Percentiles rank a stretch among this genome's conserved stretches.
Conservation (phyloP, 176 grass and related monocot genomes). For the Musa schizocarpa region DNA sequence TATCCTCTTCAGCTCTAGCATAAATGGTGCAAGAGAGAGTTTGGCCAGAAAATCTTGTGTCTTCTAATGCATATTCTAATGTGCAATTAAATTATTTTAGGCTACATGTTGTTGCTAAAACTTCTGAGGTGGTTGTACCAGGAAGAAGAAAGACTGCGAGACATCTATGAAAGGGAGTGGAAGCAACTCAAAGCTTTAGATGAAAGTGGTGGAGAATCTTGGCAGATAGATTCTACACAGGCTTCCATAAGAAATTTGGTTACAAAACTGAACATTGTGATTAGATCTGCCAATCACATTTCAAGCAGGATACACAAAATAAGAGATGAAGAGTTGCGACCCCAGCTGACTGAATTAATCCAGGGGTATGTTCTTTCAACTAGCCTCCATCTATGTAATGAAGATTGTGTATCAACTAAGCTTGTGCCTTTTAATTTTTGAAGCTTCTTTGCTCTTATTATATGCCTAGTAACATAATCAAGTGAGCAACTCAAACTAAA, state of each 20-base stretch:
- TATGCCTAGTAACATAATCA: neutral
- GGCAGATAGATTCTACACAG: constrained; percentile 42
- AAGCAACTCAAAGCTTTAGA: constrained; percentile 62
- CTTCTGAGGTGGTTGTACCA: constrained; percentile 17
- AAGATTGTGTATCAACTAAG: neutral
- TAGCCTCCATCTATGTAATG: neutral
- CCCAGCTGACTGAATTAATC: constrained; percentile 51
- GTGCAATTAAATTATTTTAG: neutral
- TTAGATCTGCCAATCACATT: constrained; percentile 65
- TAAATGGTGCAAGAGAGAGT: no score
- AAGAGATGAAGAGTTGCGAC: constrained; percentile 62
- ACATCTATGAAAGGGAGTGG: constrained; percentile 71
- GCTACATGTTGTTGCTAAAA: neutral
- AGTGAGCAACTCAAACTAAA: no score
- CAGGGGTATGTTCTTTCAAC: constrained; percentile 50
- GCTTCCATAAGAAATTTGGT: constrained; percentile 43
- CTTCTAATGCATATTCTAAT: neutral
- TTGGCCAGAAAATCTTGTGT: no score
- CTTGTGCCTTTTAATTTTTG: neutral
- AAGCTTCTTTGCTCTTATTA: neutral
- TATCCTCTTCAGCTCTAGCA: no score
- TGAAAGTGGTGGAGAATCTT: constrained; percentile 52
- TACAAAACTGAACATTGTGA: constrained; percentile 55
- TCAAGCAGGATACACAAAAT: constrained; percentile 65
- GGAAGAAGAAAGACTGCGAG: constrained; percentile 77